These are phyloP conservation scores for Pythium biforme DNA, from an alignment of 352 stramenopile genomes.

Conservation along the genomic window DNA sequence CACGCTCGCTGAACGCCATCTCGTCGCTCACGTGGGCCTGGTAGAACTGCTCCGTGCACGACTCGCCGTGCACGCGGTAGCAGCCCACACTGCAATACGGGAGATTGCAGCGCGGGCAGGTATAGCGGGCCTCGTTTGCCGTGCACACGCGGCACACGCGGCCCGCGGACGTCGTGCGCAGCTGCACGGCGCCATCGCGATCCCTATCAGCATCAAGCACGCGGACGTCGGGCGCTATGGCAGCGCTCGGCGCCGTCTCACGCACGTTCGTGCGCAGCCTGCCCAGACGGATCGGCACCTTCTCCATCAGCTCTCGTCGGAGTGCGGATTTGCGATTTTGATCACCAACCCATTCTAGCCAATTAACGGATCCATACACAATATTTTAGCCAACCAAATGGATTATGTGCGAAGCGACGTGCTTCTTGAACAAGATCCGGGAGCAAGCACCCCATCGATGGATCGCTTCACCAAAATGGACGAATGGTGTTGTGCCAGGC, in stretches of 20 bases:
- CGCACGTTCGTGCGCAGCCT: conserved; percentile 44
- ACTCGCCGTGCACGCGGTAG: conserved; percentile 67
- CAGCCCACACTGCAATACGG: conserved; percentile 79
- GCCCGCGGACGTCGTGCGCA: conserved; percentile 12
- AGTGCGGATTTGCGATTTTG: conserved; percentile 1
- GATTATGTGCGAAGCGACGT: background rate
- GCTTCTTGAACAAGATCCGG: background rate
- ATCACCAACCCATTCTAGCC: conserved; percentile 15
- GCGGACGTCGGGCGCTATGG: background rate
- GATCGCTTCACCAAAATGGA: conserved; percentile 48
- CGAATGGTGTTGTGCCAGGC: conserved; percentile 53
- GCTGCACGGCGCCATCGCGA: background rate
- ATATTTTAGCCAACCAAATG: conserved; percentile 17
- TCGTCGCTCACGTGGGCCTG: conserved; percentile 61
- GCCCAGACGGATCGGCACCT: conserved; percentile 66
- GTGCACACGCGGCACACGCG: conserved; percentile 75
- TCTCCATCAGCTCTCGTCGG: conserved; percentile 29
- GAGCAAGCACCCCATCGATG: too few relatives aligned
- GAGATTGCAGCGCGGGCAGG: conserved; percentile 77
- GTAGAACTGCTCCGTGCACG: conserved; percentile 81
- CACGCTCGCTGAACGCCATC: conserved; percentile 39
- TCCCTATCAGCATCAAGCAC: background rate
- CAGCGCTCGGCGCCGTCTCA: conserved; percentile 20
- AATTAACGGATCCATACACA: background rate
- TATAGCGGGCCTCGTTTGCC: conserved; percentile 62